Base-by-base conservation (phyloP, 2,329 filamentous ascomycete species). In the Bipolaris sorokiniana region DNA sequence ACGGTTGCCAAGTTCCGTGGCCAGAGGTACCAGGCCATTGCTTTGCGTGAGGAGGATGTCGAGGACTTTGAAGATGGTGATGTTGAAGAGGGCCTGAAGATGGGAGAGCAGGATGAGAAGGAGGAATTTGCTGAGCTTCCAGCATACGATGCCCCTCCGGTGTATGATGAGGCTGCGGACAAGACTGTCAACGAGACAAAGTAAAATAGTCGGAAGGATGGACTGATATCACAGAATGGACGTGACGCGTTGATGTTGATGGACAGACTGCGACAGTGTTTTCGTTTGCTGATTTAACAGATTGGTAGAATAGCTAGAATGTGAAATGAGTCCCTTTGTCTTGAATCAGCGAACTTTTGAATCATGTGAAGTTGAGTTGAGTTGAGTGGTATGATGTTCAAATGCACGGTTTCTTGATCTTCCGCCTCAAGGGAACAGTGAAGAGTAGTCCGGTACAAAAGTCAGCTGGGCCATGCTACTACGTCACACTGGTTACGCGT, bases 1-100 rank as follows among this genome's bases (percentile, higher is more conserved):
- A 48, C 88, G 23, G 85, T 85, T 79, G 83, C 84, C 61, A 76
- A 81, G 59, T 71, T 88, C 59, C 83, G 84, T 50, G 79, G 82
- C 47, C 76, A 77, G 44, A 51, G 59, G 36, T 77, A 77, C 59
- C 67, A 72, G 62, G 61, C 64, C n/a, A 64, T 77, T 44, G 65
- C 69, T n/a, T 59, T 68, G 16, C 69, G 73, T 13, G 71, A 75
- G 45, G 70, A 72, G 3, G 69, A 75, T 20, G 62, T 66, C 1
- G 66, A 74, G 16, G 66, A 73, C 18, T 60, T 67, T 2, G 66
- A 74, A 18, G 65, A 67, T 5, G 41, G 10, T 9, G 38, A 73
- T 23, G 62, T 67, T 1, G 66, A 74, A 20, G 65, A 67, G 15
- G 23, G 23, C 7, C 7, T 45, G 7, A 31, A 45, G 22, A 60